These are phyloP conservation scores for Salix udensis DNA, from an alignment of 345 rosid genomes.

Conservation along the genomic window DNA sequence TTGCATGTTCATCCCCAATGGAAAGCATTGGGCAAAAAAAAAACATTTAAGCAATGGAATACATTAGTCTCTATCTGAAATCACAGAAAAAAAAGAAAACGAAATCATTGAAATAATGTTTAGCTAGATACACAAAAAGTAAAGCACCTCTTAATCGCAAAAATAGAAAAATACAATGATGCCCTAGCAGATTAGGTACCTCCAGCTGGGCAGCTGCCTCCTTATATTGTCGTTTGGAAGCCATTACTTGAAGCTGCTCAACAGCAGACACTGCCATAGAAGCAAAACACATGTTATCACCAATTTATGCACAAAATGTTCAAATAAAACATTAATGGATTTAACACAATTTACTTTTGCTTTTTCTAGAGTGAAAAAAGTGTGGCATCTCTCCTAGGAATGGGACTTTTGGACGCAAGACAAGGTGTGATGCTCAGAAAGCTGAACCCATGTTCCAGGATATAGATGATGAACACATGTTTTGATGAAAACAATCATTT, in stretches of 20 bases:
- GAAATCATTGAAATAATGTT: neutral
- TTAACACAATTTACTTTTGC: too few species aligned
- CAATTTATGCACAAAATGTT: conserved; percentile 8
- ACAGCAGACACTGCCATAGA: conserved; percentile 82
- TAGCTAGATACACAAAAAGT: neutral
- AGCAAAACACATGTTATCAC: conserved; percentile 18
- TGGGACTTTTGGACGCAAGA: too few species aligned
- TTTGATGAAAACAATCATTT: too few species aligned
- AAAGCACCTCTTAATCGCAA: neutral
- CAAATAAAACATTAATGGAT: neutral
- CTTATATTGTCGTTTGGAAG: conserved; percentile 91
- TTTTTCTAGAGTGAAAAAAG: too few species aligned
- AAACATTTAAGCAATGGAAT: neutral
- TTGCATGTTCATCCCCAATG: neutral
- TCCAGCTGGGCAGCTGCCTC: conserved; percentile 99
- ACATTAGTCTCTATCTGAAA: conserved; percentile 1
- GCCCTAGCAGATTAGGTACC: conserved; percentile 40
- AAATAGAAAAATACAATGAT: neutral
- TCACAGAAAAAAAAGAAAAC: neutral
- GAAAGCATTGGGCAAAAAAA: neutral
- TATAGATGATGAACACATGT: too few species aligned
- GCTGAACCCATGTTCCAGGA: too few species aligned
- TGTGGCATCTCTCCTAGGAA: too few species aligned
- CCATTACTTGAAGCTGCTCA: conserved; percentile 98
- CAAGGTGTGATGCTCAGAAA: too few species aligned